phyloP scores from a whole-genome alignment of 2,329 filamentous ascomycete species.

The Cryphonectria radicalis region DNA sequence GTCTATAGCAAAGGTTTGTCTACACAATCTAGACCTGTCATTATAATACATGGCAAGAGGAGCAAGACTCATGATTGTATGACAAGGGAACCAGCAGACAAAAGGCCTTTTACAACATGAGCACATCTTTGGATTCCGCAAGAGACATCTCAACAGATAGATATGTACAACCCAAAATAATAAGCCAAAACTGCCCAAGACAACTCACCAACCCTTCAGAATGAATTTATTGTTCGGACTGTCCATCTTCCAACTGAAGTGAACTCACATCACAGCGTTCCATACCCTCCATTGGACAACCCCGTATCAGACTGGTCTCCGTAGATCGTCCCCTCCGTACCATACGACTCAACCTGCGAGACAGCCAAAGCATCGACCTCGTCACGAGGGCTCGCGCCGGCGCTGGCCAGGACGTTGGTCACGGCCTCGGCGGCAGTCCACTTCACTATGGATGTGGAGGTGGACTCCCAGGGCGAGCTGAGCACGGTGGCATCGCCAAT shows the following conservation, averaged over 20 bases:
- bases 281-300: slow-evolving; percentile 36
- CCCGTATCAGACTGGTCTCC: slow-evolving; percentile 34
- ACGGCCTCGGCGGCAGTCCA: slow-evolving; percentile 43
- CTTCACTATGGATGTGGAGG: slow-evolving; percentile 31
- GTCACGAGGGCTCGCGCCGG: slow-evolving; percentile 41
- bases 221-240: not conserved
- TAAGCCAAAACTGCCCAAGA: not conserved
- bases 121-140: not conserved
- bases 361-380: slow-evolving; percentile 36
- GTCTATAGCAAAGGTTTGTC: no score
- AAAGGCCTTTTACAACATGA: not conserved
- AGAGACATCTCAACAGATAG: not conserved
- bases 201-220: not conserved
- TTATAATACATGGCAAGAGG: no score
- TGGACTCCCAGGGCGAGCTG: slow-evolving; percentile 32
- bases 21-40: no score
- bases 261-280: slow-evolving; percentile 25
- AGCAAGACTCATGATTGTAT: not conserved
- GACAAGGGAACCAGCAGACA: not conserved
- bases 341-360: slow-evolving; percentile 32
- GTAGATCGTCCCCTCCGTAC: slow-evolving; percentile 33
- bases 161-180: not conserved
- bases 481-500: slow-evolving; percentile 28
- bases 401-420: slow-evolving; percentile 40
- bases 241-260: not conserved